These are phyloP conservation scores for Crepidotus variabilis DNA, from an alignment of 768 basidiomycete genomes.

Conservation along the genomic window DNA sequence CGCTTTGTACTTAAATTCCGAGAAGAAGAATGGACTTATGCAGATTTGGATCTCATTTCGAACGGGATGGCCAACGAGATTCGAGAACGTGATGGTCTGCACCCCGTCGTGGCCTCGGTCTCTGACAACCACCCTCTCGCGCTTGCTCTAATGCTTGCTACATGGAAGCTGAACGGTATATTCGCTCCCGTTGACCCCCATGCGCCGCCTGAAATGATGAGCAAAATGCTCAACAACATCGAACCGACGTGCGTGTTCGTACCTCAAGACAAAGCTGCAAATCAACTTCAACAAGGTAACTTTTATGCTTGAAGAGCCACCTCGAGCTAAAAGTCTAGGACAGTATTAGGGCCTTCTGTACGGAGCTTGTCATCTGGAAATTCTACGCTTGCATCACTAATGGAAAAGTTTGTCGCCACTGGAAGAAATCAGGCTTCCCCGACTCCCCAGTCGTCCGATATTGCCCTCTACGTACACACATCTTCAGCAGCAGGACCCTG, in stretches of 20 bases:
- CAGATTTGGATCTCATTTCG: slow-evolving; percentile 23
- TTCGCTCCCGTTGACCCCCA: slow-evolving; percentile 25
- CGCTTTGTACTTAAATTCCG: slow-evolving; percentile 17
- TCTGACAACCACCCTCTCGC: slow-evolving; percentile 26
- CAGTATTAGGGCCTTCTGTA: background rate
- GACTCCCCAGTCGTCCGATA: background rate
- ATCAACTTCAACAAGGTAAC: background rate
- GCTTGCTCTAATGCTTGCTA: slow-evolving; percentile 21
- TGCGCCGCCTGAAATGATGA: slow-evolving; percentile 20
- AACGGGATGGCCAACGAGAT: slow-evolving; percentile 21
- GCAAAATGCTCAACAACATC: slow-evolving; percentile 19
- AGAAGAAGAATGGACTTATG: slow-evolving; percentile 24
- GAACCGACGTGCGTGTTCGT: slow-evolving; percentile 18
- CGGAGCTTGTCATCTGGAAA: background rate
- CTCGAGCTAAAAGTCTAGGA: background rate
- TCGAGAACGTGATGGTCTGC: slow-evolving; percentile 11
- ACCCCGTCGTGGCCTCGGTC: slow-evolving; percentile 20
- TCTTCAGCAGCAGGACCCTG: slow-evolving; percentile 24
- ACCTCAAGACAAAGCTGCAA: slow-evolving; percentile 8
- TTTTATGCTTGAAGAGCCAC: background rate
- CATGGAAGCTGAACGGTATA: slow-evolving; percentile 27
- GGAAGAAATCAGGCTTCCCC: background rate
- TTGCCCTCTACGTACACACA: slow-evolving; percentile 24
- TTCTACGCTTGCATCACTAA: background rate
- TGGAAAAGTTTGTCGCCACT: background rate